Percentiles rank a stretch among this genome's conserved stretches.
Evolutionary conservation across 2,329 filamentous ascomycete genomes (phyloP).

Genomic region (Penicillium verrucosum): DNA sequence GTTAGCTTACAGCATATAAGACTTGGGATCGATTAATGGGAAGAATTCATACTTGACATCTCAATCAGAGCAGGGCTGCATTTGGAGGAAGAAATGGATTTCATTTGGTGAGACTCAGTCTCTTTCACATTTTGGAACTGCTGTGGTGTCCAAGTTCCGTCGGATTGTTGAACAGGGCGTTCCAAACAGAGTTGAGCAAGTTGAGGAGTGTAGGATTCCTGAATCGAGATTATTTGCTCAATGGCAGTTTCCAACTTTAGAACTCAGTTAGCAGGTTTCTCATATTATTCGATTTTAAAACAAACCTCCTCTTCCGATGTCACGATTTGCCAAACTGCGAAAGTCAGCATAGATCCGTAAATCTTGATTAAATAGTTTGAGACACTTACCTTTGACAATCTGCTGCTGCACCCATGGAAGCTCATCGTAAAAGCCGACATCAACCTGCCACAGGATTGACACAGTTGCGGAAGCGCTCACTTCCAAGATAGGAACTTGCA

Average conservation of each 20-base stretch:
- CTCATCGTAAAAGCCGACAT: conserved; percentile 18
- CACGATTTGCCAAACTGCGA: conserved; percentile 12
- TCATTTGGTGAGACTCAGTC: not conserved
- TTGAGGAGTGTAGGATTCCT: conserved; percentile 4
- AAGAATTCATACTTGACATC: conserved; percentile 13
- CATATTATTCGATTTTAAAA: not conserved
- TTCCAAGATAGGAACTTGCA: conserved; percentile 12
- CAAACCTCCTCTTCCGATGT: conserved; percentile 4
- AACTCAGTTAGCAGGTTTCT: not conserved
- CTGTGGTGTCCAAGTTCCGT: conserved; percentile 14
- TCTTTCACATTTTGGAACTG: not conserved
- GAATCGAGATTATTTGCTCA: conserved; percentile 9
- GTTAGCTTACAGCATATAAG: not conserved
- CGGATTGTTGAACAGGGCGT: conserved; percentile 9
- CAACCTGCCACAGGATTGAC: conserved; percentile 25
- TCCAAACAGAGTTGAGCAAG: conserved; percentile 1
- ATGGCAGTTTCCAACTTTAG: conserved; percentile 8
- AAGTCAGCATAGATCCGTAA: not conserved
- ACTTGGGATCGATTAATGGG: too few species aligned
- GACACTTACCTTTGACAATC: conserved; percentile 17
- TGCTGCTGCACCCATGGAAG: conserved; percentile 15
- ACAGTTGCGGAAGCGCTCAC: conserved; percentile 8
- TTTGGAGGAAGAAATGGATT: not conserved
- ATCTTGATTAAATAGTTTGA: not conserved
- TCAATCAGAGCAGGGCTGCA: conserved; percentile 9